These are phyloP conservation scores for Mycena venus DNA, from an alignment of 768 basidiomycete species.

Conservation along the genomic window DNA sequence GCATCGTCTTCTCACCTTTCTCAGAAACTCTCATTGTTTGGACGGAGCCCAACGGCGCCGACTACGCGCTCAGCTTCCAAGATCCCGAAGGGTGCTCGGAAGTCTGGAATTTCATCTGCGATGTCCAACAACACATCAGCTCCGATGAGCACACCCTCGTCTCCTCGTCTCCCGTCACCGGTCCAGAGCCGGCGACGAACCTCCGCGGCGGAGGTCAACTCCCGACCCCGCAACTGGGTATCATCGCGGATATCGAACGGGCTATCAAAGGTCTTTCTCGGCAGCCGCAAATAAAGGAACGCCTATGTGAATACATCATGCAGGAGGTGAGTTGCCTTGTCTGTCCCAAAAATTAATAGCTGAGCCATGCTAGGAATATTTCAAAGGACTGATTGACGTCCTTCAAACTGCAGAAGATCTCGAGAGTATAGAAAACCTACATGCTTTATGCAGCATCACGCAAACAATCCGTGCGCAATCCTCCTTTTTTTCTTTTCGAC, in stretches of 20 bases:
- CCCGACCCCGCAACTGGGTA: constrained; percentile 81
- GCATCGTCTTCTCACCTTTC: constrained; percentile 27
- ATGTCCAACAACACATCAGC: constrained; percentile 89
- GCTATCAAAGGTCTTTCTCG: constrained; percentile 83
- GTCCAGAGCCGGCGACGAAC: constrained; percentile 57
- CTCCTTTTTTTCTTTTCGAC: constrained; percentile 27
- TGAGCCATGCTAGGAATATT: constrained; percentile 76
- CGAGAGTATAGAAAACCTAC: constrained; percentile 91
- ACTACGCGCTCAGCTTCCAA: constrained; percentile 97
- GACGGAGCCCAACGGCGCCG: constrained; percentile 95
- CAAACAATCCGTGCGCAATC: constrained; percentile 87
- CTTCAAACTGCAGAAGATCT: constrained; percentile 92
- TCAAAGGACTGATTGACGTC: constrained; percentile 87
- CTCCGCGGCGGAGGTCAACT: constrained; percentile 80
- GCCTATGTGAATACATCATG: constrained; percentile 91
- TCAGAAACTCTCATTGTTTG: constrained; percentile 97
- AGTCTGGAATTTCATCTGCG: constrained; percentile 97
- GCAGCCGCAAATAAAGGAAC: constrained; percentile 81
- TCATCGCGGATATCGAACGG: constrained; percentile 83
- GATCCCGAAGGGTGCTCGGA: constrained; percentile 95
- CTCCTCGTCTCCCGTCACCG: constrained; percentile 73
- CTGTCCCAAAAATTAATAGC: neutral
- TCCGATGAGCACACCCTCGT: constrained; percentile 63
- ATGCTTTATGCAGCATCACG: constrained; percentile 92
- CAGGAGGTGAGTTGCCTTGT: constrained; percentile 72